phyloP scores from a whole-genome alignment of 140 eudicot genomes.

The Flaveria floridana region DNA sequence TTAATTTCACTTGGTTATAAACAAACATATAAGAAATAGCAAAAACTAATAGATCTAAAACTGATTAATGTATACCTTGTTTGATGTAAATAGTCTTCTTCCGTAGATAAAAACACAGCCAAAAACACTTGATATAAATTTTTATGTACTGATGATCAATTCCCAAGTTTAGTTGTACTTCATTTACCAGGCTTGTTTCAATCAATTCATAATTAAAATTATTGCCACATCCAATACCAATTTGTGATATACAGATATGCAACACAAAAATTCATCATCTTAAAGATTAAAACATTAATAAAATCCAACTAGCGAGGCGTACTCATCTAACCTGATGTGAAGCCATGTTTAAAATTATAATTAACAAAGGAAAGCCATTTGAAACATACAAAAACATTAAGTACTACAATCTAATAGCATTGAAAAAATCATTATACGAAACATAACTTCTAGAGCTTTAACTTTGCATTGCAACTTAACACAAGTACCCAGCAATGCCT shows the following conservation, averaged over 20 bases:
- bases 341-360: not conserved
- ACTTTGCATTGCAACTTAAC: too few relatives aligned
- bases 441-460: too few relatives aligned
- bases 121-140: not conserved
- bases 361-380: not conserved
- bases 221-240: not conserved
- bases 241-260: not conserved
- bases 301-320: not conserved
- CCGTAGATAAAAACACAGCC: not conserved
- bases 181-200: not conserved
- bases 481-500: too few relatives aligned
- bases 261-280: not conserved
- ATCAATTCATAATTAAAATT: not conserved
- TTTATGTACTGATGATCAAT: not conserved
- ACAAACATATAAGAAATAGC: not conserved
- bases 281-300: not conserved
- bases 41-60: not conserved
- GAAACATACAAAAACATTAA: not conserved
- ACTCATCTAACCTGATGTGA: not conserved
- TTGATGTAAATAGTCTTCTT: not conserved
- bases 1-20: not conserved
- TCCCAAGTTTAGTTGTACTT: not conserved
- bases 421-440: too few relatives aligned
- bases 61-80: not conserved
- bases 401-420: not conserved